These are phyloP conservation scores for Claviceps africana DNA, from an alignment of 2,329 filamentous ascomycete genomes.

Conservation along the genomic window DNA sequence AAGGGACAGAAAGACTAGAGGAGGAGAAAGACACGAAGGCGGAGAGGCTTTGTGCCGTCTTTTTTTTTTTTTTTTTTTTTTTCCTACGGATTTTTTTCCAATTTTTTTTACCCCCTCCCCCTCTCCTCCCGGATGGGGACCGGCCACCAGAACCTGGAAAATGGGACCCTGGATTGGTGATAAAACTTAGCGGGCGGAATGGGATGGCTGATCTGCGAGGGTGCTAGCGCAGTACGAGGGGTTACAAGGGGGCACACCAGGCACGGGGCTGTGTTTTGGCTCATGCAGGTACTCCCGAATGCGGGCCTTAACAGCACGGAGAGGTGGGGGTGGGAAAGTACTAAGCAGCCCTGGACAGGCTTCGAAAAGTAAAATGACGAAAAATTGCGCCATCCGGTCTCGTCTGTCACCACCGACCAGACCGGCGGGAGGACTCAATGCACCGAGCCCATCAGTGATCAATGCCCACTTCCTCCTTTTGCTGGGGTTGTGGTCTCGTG, in stretches of 20 bases:
- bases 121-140: not conserved
- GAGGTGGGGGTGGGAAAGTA: too few relatives aligned
- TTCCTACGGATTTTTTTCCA: not conserved
- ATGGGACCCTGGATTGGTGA: not conserved
- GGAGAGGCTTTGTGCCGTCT: slow-evolving; percentile 7
- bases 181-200: not conserved
- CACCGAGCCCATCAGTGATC: too few relatives aligned
- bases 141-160: not conserved
- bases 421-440: too few relatives aligned
- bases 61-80: not conserved
- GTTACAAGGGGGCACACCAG: not conserved
- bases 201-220: too few relatives aligned
- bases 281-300: slow-evolving; percentile 1
- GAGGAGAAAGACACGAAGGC: slow-evolving; percentile 6
- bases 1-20: slow-evolving; percentile 2
- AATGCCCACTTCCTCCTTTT: too few relatives aligned
- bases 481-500: not conserved
- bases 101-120: too few relatives aligned
- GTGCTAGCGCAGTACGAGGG: not conserved
- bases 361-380: not conserved
- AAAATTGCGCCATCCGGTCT: slow-evolving; percentile 6
- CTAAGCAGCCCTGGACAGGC: not conserved
- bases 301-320: slow-evolving; percentile 1
- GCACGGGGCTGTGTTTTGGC: too few relatives aligned
- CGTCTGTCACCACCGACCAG: not conserved